A percentile compares a stretch with the other conserved stretches of the same genome.
Evolutionary conservation across 2,329 filamentous ascomycete genomes (phyloP).

Genomic region (Exophiala mesophila): DNA sequence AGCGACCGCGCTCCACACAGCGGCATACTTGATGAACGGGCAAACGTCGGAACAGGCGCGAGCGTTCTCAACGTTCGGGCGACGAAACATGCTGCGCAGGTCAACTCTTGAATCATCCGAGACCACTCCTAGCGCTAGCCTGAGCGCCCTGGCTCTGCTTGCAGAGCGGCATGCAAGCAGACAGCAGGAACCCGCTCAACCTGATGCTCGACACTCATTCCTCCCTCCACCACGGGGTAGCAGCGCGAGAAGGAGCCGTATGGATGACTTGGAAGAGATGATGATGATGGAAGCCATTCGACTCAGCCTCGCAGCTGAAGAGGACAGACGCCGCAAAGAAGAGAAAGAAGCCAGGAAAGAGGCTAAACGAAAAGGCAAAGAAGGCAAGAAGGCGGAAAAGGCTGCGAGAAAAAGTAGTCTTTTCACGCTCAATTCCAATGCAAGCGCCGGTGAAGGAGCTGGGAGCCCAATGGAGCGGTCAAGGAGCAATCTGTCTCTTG

Average conservation of each 20-base stretch:
- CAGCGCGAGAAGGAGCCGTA: conserved; percentile 56
- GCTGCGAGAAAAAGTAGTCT: conserved; percentile 60
- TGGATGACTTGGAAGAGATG: conserved; percentile 91
- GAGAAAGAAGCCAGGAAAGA: conserved; percentile 78
- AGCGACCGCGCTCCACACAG: conserved; percentile 88
- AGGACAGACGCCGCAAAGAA: conserved; percentile 80
- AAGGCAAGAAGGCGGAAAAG: conserved; percentile 69
- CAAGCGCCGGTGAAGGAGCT: conserved; percentile 55
- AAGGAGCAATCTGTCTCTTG: conserved; percentile 35
- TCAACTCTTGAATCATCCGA: conserved; percentile 34
- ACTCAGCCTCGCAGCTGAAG: conserved; percentile 83
- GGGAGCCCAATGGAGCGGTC: conserved; percentile 34
- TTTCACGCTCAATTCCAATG: conserved; percentile 48
- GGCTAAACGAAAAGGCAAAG: conserved; percentile 78
- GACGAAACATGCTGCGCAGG: conserved; percentile 48
- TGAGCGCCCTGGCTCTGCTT: conserved; percentile 45
- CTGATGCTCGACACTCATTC: conserved; percentile 31
- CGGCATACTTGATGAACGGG: conserved; percentile 72
- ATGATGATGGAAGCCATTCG: conserved; percentile 98
- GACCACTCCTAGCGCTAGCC: conserved; percentile 31
- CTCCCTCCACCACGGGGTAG: conserved; percentile 41
- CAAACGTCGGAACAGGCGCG: conserved; percentile 39
- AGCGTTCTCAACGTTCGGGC: conserved; percentile 54
- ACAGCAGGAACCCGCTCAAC: conserved; percentile 33
- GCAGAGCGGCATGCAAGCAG: conserved; percentile 39